Base-by-base conservation (phyloP, 2,329 filamentous ascomycete genomes). In the Xylogone sp. region DNA sequence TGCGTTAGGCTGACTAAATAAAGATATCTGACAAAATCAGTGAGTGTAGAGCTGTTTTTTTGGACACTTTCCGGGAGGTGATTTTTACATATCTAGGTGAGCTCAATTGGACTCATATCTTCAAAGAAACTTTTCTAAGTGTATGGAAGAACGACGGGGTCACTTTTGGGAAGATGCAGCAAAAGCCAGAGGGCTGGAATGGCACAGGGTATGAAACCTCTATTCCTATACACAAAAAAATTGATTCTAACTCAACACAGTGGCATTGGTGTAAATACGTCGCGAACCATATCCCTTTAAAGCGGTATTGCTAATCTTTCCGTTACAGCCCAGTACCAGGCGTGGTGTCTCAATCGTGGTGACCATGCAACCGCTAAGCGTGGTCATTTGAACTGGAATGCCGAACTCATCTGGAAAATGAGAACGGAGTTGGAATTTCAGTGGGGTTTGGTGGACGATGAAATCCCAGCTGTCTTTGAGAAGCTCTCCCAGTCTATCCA, bases 371-470 rank as follows among this genome's bases (percentile, higher is more conserved):
- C 54, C 12, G n/a, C 22, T 9, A 53, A 51, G 42, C 49, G 46
- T 22, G 51, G 51, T 24, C 20, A 51, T 34, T 6, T 61, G 13
- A 59, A 68, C 39, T 68, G 66, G 66, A 68, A 68, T 18, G 48
- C 60, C 13, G 54, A 65, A n/a, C 61, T 68, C 9, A 66, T 66
- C 34, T 64, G 59, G 60, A 66, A 66, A 39, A 66, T 68, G 66
- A 59, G 59, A 5, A 58, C 55, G 48, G 66, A 68, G 39, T 50
- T 67, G 2, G 61, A 55, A 7, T 56, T 39, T 10, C 54, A 59
- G 29, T 68, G 65, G 66, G 58, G 62, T 6, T 46, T 64, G 1
- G 43, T 68, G 3, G 59, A 66, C 48, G 65, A 68, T 13, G 62
- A 68, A 42, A 51, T 59, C 21, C 46, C 53, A 16, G 34, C 16